Evolutionary conservation across 768 basidiomycete species (phyloP).

Genomic region (Hygrophorus russula): DNA sequence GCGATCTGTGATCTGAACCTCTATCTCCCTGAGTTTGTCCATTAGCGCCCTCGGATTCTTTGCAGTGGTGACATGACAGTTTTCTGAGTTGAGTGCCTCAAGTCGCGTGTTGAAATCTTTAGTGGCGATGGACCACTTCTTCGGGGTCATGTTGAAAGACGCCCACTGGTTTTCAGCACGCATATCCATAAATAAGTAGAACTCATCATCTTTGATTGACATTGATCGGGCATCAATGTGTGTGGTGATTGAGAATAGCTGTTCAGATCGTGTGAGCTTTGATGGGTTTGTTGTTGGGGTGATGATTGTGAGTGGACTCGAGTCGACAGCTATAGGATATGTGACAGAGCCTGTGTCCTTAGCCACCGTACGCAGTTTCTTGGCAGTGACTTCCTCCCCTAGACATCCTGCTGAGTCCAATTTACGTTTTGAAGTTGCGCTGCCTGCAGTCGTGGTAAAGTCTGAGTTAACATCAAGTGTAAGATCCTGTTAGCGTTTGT

Average conservation of each 20-base stretch:
- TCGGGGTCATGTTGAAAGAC: slow-evolving; percentile 11
- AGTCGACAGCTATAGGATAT: no score
- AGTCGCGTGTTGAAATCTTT: slow-evolving; percentile 7
- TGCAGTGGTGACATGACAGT: background rate
- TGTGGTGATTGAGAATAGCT: background rate
- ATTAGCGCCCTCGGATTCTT: slow-evolving; percentile 10
- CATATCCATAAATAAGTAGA: slow-evolving; percentile 14
- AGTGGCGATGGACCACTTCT: slow-evolving; percentile 7
- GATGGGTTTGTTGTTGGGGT: no score
- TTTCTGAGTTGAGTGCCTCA: background rate
- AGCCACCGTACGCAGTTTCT: no score
- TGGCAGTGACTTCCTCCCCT: no score
- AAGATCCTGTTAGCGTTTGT: no score
- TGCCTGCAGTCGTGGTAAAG: no score
- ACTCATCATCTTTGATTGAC: slow-evolving; percentile 4
- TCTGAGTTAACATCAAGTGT: no score
- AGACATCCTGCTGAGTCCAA: no score
- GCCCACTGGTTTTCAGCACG: slow-evolving; percentile 9
- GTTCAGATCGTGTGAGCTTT: slow-evolving; percentile 4
- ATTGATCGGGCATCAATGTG: slow-evolving; percentile 5
- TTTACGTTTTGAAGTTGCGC: no score
- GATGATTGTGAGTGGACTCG: no score
- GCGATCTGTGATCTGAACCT: slow-evolving; percentile 4
- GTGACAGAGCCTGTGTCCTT: no score
- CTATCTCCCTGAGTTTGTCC: slow-evolving; percentile 6